Percentiles rank a stretch among this genome's conserved stretches.
phyloP scores from a whole-genome alignment of 164 flowering plant genomes.

The Magnolia changhungtana region DNA sequence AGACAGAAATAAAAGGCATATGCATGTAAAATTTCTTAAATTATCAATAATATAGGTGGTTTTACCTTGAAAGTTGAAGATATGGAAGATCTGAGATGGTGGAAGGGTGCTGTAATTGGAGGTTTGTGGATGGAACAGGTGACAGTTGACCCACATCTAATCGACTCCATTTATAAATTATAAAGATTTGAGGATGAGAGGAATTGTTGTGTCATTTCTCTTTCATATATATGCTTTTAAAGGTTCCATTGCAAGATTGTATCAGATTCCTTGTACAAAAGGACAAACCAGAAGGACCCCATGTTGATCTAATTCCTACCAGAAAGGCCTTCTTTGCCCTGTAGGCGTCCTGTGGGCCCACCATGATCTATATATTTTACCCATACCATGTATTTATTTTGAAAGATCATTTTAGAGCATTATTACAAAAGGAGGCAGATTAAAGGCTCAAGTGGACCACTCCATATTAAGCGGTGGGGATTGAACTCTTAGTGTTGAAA shows the following conservation, averaged over 20 bases:
- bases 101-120: not conserved
- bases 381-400: too few relatives aligned
- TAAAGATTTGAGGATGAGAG: not conserved
- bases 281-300: not conserved
- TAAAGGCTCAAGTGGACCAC: too few relatives aligned
- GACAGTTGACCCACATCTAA: not conserved
- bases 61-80: conserved; percentile 4
- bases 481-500: too few relatives aligned
- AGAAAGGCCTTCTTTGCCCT: too few relatives aligned
- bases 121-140: not conserved
- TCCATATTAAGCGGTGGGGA: too few relatives aligned
- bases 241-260: not conserved
- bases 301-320: not conserved
- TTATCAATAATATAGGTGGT: too few relatives aligned
- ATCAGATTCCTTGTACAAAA: not conserved
- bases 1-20: too few relatives aligned
- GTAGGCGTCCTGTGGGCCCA: too few relatives aligned
- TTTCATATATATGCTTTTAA: not conserved
- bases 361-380: too few relatives aligned
- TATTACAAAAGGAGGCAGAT: too few relatives aligned
- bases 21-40: too few relatives aligned
- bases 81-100: not conserved
- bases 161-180: not conserved
- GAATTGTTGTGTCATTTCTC: not conserved
- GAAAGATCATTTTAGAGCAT: too few relatives aligned